Conservation (phyloP, 805 yeast genomes). For the Wickerhamomyces ciferrii region DNA sequence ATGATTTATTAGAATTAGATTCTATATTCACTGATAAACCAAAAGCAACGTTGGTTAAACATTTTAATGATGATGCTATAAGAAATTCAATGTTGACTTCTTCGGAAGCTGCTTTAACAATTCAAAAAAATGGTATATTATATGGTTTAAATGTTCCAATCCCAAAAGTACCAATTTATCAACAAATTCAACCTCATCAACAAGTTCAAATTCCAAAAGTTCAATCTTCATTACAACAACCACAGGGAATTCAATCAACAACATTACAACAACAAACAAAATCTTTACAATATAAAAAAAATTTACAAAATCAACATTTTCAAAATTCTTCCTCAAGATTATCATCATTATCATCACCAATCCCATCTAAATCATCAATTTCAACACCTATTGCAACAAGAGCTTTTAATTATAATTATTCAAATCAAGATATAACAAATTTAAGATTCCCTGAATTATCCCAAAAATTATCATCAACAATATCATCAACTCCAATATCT, state of each 20-base stretch:
- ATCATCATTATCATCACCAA: background rate
- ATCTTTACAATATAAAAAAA: background rate
- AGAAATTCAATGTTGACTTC: background rate
- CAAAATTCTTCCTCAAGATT: background rate
- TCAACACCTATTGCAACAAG: background rate
- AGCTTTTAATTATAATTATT: no score
- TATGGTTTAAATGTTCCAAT: background rate
- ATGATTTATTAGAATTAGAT: background rate
- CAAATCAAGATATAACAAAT: background rate
- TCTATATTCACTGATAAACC: background rate
- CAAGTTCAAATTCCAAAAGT: no score
- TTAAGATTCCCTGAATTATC: background rate
- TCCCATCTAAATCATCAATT: background rate
- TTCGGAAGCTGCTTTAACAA: background rate
- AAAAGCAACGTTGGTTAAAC: background rate
- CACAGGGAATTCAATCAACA: background rate
- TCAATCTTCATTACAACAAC: background rate
- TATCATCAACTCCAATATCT: background rate
- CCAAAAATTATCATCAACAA: background rate
- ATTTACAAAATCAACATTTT: background rate
- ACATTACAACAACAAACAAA: background rate
- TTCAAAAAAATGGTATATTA: background rate
- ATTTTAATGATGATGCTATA: background rate
- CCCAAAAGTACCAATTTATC: background rate
- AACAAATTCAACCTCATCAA: background rate